Conservation (phyloP, 306 rosid genomes). For the Neltuma alba region DNA sequence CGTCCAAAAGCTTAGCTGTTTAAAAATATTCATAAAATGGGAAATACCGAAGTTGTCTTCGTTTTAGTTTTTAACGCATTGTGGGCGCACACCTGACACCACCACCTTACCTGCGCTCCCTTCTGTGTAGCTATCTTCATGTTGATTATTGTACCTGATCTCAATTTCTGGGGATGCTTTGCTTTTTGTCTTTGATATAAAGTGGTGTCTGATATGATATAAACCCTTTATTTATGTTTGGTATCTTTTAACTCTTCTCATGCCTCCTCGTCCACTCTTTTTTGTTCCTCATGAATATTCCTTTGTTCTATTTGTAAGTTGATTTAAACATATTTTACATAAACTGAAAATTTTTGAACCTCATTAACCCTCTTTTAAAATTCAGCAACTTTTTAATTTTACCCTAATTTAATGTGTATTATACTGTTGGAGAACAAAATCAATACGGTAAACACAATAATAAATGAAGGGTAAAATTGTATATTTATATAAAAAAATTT, state of each 20-base stretch:
- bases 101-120: neutral
- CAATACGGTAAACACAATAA: too few relatives aligned
- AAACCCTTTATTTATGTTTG: neutral
- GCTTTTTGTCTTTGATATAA: neutral
- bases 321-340: too few relatives aligned
- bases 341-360: too few relatives aligned
- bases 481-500: too few relatives aligned
- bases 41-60: constrained; percentile 11
- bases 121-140: neutral
- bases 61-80: constrained; percentile 4
- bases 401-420: too few relatives aligned
- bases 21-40: constrained; percentile 32
- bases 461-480: too few relatives aligned
- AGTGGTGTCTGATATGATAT: neutral
- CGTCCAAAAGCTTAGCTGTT: constrained; percentile 90
- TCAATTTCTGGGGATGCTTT: constrained; percentile 12
- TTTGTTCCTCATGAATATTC: too few relatives aligned
- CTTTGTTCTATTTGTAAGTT: too few relatives aligned
- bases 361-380: too few relatives aligned
- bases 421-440: too few relatives aligned
- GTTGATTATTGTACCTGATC: neutral
- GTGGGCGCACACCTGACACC: neutral
- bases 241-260: neutral
- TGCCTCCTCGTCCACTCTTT: too few relatives aligned
- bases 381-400: too few relatives aligned